Percentiles rank a stretch among this genome's conserved stretches.
Evolutionary conservation across 257 asterid species (phyloP).

Genomic region (Solanum bulbocastanum): DNA sequence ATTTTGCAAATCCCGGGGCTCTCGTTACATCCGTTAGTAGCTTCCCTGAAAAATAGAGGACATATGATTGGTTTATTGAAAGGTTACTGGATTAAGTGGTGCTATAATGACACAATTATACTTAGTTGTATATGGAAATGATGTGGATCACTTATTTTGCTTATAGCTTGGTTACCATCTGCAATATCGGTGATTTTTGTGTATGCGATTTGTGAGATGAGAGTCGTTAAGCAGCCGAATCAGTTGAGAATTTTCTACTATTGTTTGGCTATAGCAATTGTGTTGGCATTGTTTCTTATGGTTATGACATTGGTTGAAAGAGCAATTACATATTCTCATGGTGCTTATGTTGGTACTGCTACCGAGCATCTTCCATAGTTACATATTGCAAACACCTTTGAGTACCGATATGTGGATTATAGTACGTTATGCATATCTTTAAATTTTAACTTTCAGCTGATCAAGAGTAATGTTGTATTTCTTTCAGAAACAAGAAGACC

Average conservation of each 20-base stretch:
- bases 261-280: slow-evolving; percentile 42
- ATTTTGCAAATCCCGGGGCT: no score
- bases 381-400: no score
- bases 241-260: slow-evolving; percentile 45
- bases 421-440: no score
- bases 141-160: slow-evolving; percentile 51
- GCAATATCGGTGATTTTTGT: slow-evolving; percentile 63
- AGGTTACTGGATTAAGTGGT: no score
- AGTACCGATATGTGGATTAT: no score
- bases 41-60: no score
- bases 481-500: no score
- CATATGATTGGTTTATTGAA: no score
- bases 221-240: slow-evolving; percentile 25
- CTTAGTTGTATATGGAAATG: slow-evolving; percentile 67
- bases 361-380: slow-evolving; percentile 15
- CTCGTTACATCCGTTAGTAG: no score
- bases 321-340: slow-evolving; percentile 28
- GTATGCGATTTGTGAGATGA: slow-evolving; percentile 54
- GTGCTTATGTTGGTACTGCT: slow-evolving; percentile 3
- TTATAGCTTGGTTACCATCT: slow-evolving; percentile 86
- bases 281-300: slow-evolving; percentile 62
- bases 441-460: no score
- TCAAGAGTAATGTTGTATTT: no score
- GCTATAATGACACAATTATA: no score
- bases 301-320: slow-evolving; percentile 47